These are phyloP conservation scores for Sisymbrium altissimum DNA, from an alignment of 345 rosid genomes.

Conservation along the genomic window DNA sequence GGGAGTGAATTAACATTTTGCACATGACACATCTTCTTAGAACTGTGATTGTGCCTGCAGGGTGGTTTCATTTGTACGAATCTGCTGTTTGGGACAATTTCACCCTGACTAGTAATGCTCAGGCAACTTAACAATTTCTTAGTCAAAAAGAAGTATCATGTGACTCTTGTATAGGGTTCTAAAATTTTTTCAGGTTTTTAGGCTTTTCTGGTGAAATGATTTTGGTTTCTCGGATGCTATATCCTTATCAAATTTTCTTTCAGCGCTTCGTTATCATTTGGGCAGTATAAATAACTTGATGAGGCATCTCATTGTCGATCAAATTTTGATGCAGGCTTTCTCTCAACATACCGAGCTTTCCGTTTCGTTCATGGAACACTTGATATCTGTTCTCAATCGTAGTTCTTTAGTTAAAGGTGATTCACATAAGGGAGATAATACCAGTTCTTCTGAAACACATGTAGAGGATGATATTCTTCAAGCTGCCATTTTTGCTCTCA, in stretches of 20 bases:
- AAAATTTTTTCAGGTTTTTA: not conserved
- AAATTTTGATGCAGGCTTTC: constrained; percentile 54
- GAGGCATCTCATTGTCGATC: constrained; percentile 10
- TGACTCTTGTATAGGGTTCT: not conserved
- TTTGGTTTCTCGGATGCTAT: not conserved
- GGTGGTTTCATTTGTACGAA: not conserved
- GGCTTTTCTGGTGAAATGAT: not conserved
- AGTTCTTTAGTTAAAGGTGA: constrained; percentile 51
- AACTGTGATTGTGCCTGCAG: not conserved
- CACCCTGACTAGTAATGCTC: constrained; percentile 8
- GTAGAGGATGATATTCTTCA: constrained; percentile 63
- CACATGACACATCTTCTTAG: not conserved
- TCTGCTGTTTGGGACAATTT: constrained; percentile 2
- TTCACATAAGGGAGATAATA: constrained; percentile 59
- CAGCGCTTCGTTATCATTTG: not conserved
- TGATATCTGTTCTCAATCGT: constrained; percentile 67
- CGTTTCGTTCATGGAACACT: constrained; percentile 70
- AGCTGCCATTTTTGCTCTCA: constrained; percentile 83
- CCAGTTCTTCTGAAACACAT: constrained; percentile 47
- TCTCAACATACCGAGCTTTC: constrained; percentile 81
- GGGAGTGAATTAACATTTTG: not conserved
- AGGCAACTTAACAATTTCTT: not conserved
- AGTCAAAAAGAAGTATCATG: not conserved
- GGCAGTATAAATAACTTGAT: not conserved
- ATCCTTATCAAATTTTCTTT: not conserved